These are phyloP conservation scores for Chaetomiaceae sp. DNA, from an alignment of 2,329 filamentous ascomycete species.

Conservation along the genomic window DNA sequence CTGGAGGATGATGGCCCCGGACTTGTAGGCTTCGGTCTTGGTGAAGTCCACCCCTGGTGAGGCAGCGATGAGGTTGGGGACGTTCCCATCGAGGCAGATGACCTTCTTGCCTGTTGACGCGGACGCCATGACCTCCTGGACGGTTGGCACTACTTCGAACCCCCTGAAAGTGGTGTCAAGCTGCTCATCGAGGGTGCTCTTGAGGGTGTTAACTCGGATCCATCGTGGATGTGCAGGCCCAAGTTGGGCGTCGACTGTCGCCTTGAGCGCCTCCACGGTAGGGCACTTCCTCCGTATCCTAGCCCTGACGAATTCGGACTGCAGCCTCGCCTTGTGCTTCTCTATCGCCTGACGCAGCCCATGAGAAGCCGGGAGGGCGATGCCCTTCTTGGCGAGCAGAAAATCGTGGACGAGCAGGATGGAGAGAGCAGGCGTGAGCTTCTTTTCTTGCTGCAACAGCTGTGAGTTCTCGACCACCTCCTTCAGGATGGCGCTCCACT, in stretches of 20 bases:
- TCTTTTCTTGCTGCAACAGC: slow-evolving; percentile 73
- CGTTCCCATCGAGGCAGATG: slow-evolving; percentile 70
- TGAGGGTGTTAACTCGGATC: slow-evolving; percentile 81
- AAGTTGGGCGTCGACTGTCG: slow-evolving; percentile 51
- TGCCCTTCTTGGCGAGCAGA: slow-evolving; percentile 73
- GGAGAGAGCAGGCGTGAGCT: slow-evolving; percentile 77
- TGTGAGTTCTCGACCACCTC: slow-evolving; percentile 83
- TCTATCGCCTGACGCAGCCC: slow-evolving; percentile 71
- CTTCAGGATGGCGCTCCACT: slow-evolving; percentile 83
- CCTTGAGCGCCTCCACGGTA: slow-evolving; percentile 53
- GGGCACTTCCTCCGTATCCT: slow-evolving; percentile 67
- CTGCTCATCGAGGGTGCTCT: slow-evolving; percentile 65
- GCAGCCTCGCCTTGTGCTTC: slow-evolving; percentile 74
- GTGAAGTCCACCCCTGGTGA: slow-evolving; percentile 68
- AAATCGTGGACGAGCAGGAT: slow-evolving; percentile 84
- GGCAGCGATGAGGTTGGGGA: slow-evolving; percentile 79
- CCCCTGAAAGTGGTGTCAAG: slow-evolving; percentile 68
- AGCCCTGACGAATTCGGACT: slow-evolving; percentile 76
- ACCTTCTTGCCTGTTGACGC: slow-evolving; percentile 36
- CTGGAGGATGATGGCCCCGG: slow-evolving; percentile 80
- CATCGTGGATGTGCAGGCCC: slow-evolving; percentile 70
- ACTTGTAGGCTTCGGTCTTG: slow-evolving; percentile 66
- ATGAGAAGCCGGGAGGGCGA: slow-evolving; percentile 76
- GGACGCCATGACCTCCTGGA: slow-evolving; percentile 52
- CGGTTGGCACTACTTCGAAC: slow-evolving; percentile 52